These are phyloP conservation scores for Pseudocercospora musae DNA, from an alignment of 2,329 filamentous ascomycete genomes.

Conservation along the genomic window DNA sequence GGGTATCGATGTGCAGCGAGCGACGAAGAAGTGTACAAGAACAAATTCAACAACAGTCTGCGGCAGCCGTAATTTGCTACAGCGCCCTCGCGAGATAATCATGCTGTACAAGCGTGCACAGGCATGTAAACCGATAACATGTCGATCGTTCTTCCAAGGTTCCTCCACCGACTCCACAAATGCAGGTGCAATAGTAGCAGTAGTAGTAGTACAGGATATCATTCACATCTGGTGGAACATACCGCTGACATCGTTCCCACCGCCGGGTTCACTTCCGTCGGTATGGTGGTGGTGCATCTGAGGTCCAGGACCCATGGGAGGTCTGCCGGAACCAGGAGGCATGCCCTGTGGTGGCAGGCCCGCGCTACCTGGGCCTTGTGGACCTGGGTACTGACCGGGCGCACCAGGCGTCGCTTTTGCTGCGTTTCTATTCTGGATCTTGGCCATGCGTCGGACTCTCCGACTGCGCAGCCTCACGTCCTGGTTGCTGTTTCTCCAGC, in stretches of 20 bases:
- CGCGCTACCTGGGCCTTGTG: slow-evolving; percentile 55
- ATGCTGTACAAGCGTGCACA: slow-evolving; percentile 30
- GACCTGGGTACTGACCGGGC: slow-evolving; percentile 61
- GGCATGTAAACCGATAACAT: slow-evolving; percentile 22
- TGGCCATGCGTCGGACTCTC: slow-evolving; percentile 90
- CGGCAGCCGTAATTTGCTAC: slow-evolving; percentile 13
- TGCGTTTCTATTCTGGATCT: slow-evolving; percentile 72
- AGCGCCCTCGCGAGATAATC: slow-evolving; percentile 13
- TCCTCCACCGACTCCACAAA: slow-evolving; percentile 21
- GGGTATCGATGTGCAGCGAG: slow-evolving; percentile 10
- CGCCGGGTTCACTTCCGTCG: slow-evolving; percentile 64
- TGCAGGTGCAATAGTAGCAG: slow-evolving; percentile 21
- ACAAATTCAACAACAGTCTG: slow-evolving; percentile 30
- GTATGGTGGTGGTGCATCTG: slow-evolving; percentile 70
- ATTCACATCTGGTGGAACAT: slow-evolving; percentile 91
- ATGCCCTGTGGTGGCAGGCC: slow-evolving; percentile 63
- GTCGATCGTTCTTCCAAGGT: slow-evolving; percentile 16
- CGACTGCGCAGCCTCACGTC: slow-evolving; percentile 87
- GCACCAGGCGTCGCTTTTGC: slow-evolving; percentile 22
- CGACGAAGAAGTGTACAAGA: slow-evolving; percentile 26
- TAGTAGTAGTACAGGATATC: slow-evolving; percentile 41
- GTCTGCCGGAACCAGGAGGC: slow-evolving; percentile 51
- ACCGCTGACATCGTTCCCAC: slow-evolving; percentile 77
- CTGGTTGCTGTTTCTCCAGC: slow-evolving; percentile 98
- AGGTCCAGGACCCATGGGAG: slow-evolving; percentile 57